Evolutionary conservation across 306 rosid genomes (phyloP).

Genomic region (Fragaria ananassa): DNA sequence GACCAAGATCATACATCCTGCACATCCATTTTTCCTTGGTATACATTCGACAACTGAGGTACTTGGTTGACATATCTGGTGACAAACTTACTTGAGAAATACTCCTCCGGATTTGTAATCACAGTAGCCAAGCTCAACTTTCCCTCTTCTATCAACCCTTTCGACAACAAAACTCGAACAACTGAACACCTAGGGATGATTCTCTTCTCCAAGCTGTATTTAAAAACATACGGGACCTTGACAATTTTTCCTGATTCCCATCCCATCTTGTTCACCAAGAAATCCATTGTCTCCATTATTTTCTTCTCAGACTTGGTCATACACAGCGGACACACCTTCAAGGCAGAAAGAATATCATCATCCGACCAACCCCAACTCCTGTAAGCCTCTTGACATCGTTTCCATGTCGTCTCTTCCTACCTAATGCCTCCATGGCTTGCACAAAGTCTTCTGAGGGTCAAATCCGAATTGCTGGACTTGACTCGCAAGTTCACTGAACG

Average conservation of each 20-base stretch:
- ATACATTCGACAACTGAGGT: slow-evolving; percentile 27
- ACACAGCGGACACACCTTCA: slow-evolving; percentile 19
- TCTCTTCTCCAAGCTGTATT: slow-evolving; percentile 31
- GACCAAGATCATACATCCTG: not conserved
- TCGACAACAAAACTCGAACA: slow-evolving; percentile 14
- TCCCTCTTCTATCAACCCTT: slow-evolving; percentile 23
- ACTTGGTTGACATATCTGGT: slow-evolving; percentile 17
- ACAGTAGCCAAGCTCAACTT: not conserved
- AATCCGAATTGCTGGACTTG: slow-evolving; percentile 28
- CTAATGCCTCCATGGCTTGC: slow-evolving; percentile 9
- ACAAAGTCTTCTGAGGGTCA: slow-evolving; percentile 14
- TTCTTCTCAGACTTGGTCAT: slow-evolving; percentile 26
- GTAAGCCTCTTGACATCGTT: slow-evolving; percentile 13
- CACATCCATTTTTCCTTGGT: slow-evolving; percentile 16
- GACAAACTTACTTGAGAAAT: slow-evolving; percentile 25
- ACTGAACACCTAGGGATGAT: slow-evolving; percentile 29
- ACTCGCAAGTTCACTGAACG: slow-evolving; percentile 2
- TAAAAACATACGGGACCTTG: not conserved
- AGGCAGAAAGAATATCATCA: slow-evolving; percentile 15
- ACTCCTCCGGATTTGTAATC: not conserved
- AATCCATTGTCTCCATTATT: slow-evolving; percentile 21
- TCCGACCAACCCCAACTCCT: slow-evolving; percentile 34
- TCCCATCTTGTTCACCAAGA: slow-evolving; percentile 27
- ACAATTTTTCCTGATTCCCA: slow-evolving; percentile 6
- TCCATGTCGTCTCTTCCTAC: slow-evolving; percentile 10